Conservation (phyloP, 2,329 filamentous ascomycete genomes). For the Botrytis fragariae region DNA sequence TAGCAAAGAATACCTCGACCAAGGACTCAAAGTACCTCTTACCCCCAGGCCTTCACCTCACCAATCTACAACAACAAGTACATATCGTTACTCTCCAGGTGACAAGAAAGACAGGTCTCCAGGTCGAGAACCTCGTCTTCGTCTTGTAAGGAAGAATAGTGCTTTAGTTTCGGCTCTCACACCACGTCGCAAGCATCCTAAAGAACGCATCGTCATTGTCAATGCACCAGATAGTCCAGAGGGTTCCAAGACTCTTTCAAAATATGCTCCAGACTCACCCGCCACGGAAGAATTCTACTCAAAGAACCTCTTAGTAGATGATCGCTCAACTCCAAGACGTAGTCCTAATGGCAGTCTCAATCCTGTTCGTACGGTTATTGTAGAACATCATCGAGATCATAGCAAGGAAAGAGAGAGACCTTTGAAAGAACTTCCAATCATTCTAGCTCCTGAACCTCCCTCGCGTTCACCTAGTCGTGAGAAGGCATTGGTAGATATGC, state of each 20-base stretch:
- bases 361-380: slow-evolving; percentile 20
- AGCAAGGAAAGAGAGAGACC: slow-evolving; percentile 10
- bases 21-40: slow-evolving; percentile 27
- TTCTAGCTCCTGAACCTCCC: slow-evolving; percentile 8
- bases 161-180: slow-evolving; percentile 27
- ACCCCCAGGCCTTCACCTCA: slow-evolving; percentile 35
- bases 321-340: slow-evolving; percentile 27
- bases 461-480: slow-evolving; percentile 13
- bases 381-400: slow-evolving; percentile 9
- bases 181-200: slow-evolving; percentile 36
- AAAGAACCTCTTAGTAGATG: slow-evolving; percentile 33
- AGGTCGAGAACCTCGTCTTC: slow-evolving; percentile 41
- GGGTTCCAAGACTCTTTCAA: slow-evolving; percentile 44
- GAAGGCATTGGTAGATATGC: neutral
- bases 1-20: slow-evolving; percentile 26
- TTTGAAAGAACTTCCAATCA: neutral
- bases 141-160: slow-evolving; percentile 36
- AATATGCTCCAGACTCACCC: slow-evolving; percentile 42
- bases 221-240: slow-evolving; percentile 47
- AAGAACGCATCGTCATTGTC: slow-evolving; percentile 47
- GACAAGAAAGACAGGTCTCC: slow-evolving; percentile 33
- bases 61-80: slow-evolving; percentile 34
- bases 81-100: slow-evolving; percentile 29
- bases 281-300: slow-evolving; percentile 33
- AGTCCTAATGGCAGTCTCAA: slow-evolving; percentile 27